A percentile compares a stretch with the other conserved stretches of the same genome.
Evolutionary conservation across 2,329 filamentous ascomycete genomes (phyloP).

Genomic region (Anthostomella pinea): DNA sequence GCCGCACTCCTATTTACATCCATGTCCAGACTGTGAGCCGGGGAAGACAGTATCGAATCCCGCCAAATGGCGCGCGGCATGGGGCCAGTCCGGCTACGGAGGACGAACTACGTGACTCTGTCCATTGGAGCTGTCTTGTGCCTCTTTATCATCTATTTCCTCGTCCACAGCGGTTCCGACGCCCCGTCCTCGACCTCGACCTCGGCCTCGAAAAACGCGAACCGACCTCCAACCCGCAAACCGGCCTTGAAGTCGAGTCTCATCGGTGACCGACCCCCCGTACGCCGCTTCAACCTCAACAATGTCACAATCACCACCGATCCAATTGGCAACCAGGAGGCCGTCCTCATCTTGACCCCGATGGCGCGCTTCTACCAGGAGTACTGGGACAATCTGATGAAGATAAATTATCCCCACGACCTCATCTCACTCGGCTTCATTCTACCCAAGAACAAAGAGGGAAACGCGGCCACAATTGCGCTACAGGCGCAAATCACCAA

Average conservation of each 20-base stretch:
- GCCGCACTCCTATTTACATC: slow-evolving; percentile 12
- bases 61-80: slow-evolving; percentile 34
- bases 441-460: slow-evolving; percentile 87
- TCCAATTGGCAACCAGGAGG: slow-evolving; percentile 77
- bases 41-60: slow-evolving; percentile 15
- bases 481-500: slow-evolving; percentile 82
- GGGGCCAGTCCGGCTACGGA: slow-evolving; percentile 35
- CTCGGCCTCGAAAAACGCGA: slow-evolving; percentile 14
- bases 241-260: slow-evolving; percentile 52
- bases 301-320: slow-evolving; percentile 80
- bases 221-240: slow-evolving; percentile 63
- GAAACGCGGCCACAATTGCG: slow-evolving; percentile 78
- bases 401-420: slow-evolving; percentile 85
- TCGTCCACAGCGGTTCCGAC: slow-evolving; percentile 24
- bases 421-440: slow-evolving; percentile 96
- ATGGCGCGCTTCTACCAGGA: slow-evolving; percentile 89
- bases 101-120: slow-evolving; percentile 34
- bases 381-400: slow-evolving; percentile 92
- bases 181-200: slow-evolving; percentile 15
- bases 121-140: slow-evolving; percentile 31
- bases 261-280: slow-evolving; percentile 68
- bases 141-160: slow-evolving; percentile 35
- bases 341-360: slow-evolving; percentile 86
- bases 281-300: slow-evolving; percentile 92
- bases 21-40: slow-evolving; percentile 8